Percentiles rank a stretch among this genome's conserved stretches.
phyloP scores from a whole-genome alignment of 2,329 filamentous ascomycete species.

The Scorias spongiosa region DNA sequence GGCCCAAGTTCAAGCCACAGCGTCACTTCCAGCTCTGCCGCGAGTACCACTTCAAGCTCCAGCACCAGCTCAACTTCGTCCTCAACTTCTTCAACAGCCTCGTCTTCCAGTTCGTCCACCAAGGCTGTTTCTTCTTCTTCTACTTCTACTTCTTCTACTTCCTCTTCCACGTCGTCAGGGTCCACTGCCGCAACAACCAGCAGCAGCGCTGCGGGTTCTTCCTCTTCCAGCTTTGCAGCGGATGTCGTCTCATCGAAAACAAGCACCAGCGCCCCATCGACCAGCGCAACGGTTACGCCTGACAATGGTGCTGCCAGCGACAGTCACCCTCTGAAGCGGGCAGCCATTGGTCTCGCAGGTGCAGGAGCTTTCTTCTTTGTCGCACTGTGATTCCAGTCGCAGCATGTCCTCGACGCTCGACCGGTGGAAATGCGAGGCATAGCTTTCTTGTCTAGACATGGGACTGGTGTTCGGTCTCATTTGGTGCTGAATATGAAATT shows the following conservation, averaged over 20 bases:
- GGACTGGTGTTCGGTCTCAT: no score
- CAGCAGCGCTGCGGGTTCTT: neutral
- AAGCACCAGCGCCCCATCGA: neutral
- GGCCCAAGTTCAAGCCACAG: constrained; percentile 1
- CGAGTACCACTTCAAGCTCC: neutral
- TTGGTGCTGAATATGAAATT: no score
- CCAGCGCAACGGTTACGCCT: neutral
- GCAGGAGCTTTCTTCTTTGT: neutral
- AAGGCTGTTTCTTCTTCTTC: neutral
- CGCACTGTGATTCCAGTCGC: neutral
- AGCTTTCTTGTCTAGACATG: no score
- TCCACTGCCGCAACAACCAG: neutral
- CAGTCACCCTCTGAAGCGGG: neutral
- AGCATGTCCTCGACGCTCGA: no score
- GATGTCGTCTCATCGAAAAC: neutral
- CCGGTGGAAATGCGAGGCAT: no score
- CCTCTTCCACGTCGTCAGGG: no score
- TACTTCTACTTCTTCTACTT: no score
- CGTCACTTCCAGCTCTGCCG: neutral
- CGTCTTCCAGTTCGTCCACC: neutral
- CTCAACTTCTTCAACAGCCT: no score
- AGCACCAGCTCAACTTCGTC: no score
- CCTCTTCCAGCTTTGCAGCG: neutral
- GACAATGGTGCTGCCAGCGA: neutral
- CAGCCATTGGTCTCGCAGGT: neutral